Evolutionary conservation across 805 yeast genomes (phyloP).

Genomic region (Sungouiella thailandica): DNA sequence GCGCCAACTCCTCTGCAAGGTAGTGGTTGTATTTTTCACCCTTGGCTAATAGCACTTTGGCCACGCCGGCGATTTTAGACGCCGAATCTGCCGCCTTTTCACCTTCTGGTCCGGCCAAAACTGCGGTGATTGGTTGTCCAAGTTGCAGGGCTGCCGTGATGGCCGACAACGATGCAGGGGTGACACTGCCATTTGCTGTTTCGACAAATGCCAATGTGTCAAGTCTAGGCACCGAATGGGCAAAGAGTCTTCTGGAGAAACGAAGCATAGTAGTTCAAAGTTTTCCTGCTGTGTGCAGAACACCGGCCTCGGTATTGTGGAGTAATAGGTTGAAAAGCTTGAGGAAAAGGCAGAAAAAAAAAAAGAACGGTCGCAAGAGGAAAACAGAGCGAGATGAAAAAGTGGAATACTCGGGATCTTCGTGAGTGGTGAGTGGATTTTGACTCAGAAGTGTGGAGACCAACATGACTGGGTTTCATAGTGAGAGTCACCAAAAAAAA

Average conservation of each 20-base stretch:
- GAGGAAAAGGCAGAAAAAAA: no score
- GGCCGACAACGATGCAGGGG: constrained; percentile 68
- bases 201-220: constrained; percentile 76
- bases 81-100: constrained; percentile 45
- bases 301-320: no score
- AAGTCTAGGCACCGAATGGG: constrained; percentile 10
- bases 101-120: constrained; percentile 62
- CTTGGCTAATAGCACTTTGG: constrained; percentile 54
- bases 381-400: no score
- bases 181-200: constrained; percentile 46
- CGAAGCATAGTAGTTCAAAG: background rate
- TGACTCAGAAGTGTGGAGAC: no score
- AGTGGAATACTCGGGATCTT: no score
- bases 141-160: constrained; percentile 73
- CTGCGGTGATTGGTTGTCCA: constrained; percentile 76
- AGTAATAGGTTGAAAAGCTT: no score
- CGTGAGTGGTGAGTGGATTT: no score
- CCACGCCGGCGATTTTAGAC: constrained; percentile 48
- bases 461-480: no score
- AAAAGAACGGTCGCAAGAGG: no score
- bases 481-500: no score
- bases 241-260: constrained; percentile 7
- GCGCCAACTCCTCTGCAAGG: constrained; percentile 77
- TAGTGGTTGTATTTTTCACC: constrained; percentile 59
- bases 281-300: no score